These are phyloP conservation scores for Starmerella floricola DNA, from an alignment of 805 yeast genomes.

Conservation along the genomic window DNA sequence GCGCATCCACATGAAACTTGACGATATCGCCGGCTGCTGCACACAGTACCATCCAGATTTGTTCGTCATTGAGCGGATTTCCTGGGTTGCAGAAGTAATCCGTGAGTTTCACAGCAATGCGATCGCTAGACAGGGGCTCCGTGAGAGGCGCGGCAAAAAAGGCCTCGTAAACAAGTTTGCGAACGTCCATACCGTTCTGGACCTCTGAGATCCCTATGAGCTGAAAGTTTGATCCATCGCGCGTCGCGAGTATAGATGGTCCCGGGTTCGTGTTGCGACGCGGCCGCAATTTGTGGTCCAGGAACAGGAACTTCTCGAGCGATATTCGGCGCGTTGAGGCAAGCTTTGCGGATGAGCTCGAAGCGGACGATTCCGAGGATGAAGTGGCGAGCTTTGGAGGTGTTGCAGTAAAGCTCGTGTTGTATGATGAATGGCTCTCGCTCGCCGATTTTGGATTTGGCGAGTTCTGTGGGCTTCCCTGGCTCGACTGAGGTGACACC, in stretches of 20 bases:
- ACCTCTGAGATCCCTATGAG: conserved; percentile 34
- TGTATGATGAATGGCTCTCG: background rate
- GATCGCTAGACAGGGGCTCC: conserved; percentile 13
- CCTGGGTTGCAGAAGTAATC: conserved; percentile 46
- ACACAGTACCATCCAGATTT: conserved; percentile 22
- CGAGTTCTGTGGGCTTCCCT: background rate
- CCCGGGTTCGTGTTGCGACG: conserved; percentile 23
- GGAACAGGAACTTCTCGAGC: conserved; percentile 21
- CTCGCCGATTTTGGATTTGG: background rate
- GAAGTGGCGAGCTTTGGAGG: background rate
- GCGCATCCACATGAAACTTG: conserved; percentile 18
- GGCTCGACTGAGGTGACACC: background rate
- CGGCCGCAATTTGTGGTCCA: conserved; percentile 27
- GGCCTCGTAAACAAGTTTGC: conserved; percentile 23
- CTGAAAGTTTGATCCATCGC: conserved; percentile 46
- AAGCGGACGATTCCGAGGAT: background rate
- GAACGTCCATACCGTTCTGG: conserved; percentile 31
- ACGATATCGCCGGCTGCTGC: conserved; percentile 24
- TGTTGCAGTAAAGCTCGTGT: background rate
- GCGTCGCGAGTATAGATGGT: conserved; percentile 43
- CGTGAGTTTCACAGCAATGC: conserved; percentile 41
- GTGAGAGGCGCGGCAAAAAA: conserved; percentile 20
- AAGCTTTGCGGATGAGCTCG: conserved; percentile 1
- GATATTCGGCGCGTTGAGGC: conserved; percentile 20
- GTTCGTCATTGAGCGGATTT: conserved; percentile 23